A percentile compares a stretch with the other conserved stretches of the same genome.
These are phyloP conservation scores for Ophiocytium majus DNA, from an alignment of 352 stramenopile genomes.

Conservation along the genomic window DNA sequence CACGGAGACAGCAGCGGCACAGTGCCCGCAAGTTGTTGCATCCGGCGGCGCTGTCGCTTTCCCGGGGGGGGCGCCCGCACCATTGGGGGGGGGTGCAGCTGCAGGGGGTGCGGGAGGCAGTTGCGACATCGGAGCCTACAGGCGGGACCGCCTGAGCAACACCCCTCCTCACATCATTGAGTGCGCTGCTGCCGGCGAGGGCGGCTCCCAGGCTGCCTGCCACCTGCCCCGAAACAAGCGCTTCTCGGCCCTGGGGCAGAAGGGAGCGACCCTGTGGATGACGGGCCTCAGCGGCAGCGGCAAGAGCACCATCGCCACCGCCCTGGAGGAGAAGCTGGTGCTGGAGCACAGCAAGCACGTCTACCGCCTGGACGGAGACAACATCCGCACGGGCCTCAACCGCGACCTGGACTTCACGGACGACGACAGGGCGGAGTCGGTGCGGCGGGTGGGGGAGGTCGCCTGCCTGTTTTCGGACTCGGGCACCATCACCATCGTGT, in stretches of 20 bases:
- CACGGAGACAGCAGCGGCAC: slow-evolving; percentile 46
- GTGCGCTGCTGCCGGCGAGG: slow-evolving; percentile 67
- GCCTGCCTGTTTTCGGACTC: slow-evolving; percentile 91
- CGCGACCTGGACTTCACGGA: slow-evolving; percentile 91
- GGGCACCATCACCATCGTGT: slow-evolving; percentile 94
- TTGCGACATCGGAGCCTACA: slow-evolving; percentile 66
- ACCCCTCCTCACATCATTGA: slow-evolving; percentile 81
- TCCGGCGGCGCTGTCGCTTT: background rate
- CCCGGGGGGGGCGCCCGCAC: background rate
- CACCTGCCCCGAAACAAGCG: slow-evolving; percentile 61
- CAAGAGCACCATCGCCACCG: slow-evolving; percentile 95
- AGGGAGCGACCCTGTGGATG: slow-evolving; percentile 97
- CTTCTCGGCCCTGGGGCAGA: slow-evolving; percentile 79
- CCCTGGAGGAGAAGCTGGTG: slow-evolving; percentile 89
- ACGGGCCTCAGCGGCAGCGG: slow-evolving; percentile 93
- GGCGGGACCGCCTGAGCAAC: slow-evolving; percentile 62
- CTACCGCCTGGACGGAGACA: slow-evolving; percentile 96
- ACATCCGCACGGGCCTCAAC: slow-evolving; percentile 95
- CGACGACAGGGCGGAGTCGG: slow-evolving; percentile 88
- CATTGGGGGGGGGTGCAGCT: background rate
- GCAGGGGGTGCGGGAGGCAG: slow-evolving; percentile 9
- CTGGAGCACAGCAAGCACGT: slow-evolving; percentile 89
- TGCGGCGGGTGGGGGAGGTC: slow-evolving; percentile 94
- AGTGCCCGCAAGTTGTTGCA: slow-evolving; percentile 27
- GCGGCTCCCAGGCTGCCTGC: slow-evolving; percentile 66